Conservation (phyloP, 2,329 filamentous ascomycete species). For the Phaeosphaeria sp. region DNA sequence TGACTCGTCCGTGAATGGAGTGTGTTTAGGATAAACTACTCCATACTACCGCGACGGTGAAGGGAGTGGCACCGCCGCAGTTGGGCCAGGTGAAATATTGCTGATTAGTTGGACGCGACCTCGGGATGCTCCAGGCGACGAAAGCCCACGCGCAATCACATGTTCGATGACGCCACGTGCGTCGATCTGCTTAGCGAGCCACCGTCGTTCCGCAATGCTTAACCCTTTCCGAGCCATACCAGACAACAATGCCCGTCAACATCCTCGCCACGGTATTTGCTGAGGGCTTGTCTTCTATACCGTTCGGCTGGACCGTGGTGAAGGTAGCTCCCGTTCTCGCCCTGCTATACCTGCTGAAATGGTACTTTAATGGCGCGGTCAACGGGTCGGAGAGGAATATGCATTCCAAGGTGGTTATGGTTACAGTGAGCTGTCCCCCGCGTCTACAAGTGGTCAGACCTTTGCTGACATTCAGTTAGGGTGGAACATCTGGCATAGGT, state of each 20-base stretch:
- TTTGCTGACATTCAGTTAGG: slow-evolving; percentile 53
- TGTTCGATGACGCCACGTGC: slow-evolving; percentile 39
- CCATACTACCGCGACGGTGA: slow-evolving; percentile 9
- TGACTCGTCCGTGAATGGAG: neutral
- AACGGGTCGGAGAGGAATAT: slow-evolving; percentile 82
- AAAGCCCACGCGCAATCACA: slow-evolving; percentile 29
- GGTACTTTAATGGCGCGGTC: slow-evolving; percentile 75
- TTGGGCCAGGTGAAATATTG: slow-evolving; percentile 1
- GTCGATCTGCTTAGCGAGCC: slow-evolving; percentile 26
- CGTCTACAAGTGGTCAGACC: neutral
- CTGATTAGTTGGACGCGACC: slow-evolving; percentile 1
- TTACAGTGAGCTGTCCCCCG: slow-evolving; percentile 67
- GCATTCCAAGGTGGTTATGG: slow-evolving; percentile 91
- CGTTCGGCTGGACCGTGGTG: slow-evolving; percentile 60
- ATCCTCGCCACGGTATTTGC: slow-evolving; percentile 61
- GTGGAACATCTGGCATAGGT: slow-evolving; percentile 92
- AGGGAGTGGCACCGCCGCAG: slow-evolving; percentile 13
- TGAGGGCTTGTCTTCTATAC: slow-evolving; percentile 62
- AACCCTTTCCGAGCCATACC: slow-evolving; percentile 27
- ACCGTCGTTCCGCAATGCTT: slow-evolving; percentile 31
- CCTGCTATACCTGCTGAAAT: slow-evolving; percentile 68
- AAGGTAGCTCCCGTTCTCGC: slow-evolving; percentile 60
- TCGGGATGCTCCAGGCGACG: slow-evolving; percentile 14
- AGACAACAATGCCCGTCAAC: slow-evolving; percentile 65
- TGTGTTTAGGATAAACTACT: neutral